phyloP scores from a whole-genome alignment of 2,329 filamentous ascomycete species.

The Xylaria sp. region DNA sequence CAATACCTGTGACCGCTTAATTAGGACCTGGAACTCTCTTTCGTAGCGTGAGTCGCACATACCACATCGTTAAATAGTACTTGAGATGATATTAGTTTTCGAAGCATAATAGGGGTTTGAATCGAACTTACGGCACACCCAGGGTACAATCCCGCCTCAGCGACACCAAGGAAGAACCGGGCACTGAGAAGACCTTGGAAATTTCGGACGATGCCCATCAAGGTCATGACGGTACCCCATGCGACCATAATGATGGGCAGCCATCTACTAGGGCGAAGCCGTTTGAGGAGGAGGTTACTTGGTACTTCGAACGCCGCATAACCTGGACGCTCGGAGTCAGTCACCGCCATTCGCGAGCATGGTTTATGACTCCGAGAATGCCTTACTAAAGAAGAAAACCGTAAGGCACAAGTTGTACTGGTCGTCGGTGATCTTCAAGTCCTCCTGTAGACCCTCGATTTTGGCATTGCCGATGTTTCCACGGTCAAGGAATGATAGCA shows the following conservation, averaged over 20 bases:
- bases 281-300: slow-evolving; percentile 82
- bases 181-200: slow-evolving; percentile 59
- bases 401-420: slow-evolving; percentile 76
- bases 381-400: slow-evolving; percentile 85
- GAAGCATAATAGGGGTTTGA: not conserved
- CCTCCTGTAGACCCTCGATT: slow-evolving; percentile 65
- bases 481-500: slow-evolving; percentile 74
- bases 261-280: slow-evolving; percentile 76
- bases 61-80: slow-evolving; percentile 67
- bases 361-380: slow-evolving; percentile 44
- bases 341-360: not conserved
- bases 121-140: slow-evolving; percentile 45
- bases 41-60: not conserved
- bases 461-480: slow-evolving; percentile 75
- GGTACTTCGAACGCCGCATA: slow-evolving; percentile 80
- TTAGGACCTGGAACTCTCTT: not conserved
- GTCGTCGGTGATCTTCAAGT: slow-evolving; percentile 66
- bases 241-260: slow-evolving; percentile 79
- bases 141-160: slow-evolving; percentile 49
- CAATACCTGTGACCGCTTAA: slow-evolving; percentile 52
- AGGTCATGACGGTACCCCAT: slow-evolving; percentile 56
- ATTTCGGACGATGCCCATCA: slow-evolving; percentile 63
- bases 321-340: slow-evolving; percentile 43
- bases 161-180: slow-evolving; percentile 59
- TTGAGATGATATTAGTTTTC: slow-evolving; percentile 30